Percentiles rank a stretch among this genome's conserved stretches.
phyloP scores from a whole-genome alignment of 1,284 basidiomycete genomes.

The Boletus semigastroideus region DNA sequence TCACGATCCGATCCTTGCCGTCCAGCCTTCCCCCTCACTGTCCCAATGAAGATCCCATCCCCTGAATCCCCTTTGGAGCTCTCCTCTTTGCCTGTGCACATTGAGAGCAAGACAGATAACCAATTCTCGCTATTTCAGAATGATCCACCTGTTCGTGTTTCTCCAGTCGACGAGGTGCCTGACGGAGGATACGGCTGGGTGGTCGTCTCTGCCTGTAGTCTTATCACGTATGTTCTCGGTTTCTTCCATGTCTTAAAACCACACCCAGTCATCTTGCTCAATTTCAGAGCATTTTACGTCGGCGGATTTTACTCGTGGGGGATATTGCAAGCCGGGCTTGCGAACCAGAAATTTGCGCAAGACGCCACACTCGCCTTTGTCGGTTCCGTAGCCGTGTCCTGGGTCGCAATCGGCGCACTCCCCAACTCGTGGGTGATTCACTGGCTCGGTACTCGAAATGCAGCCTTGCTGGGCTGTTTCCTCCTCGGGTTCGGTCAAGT shows the following conservation, averaged over 20 bases:
- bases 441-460: conserved; percentile 25
- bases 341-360: conserved; percentile 21
- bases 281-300: conserved; percentile 22
- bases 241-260: not conserved
- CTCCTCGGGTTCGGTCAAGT: conserved; percentile 29
- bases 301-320: conserved; percentile 34
- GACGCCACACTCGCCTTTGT: conserved; percentile 33
- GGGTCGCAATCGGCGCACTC: conserved; percentile 30
- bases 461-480: conserved; percentile 25
- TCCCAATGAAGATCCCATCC: not conserved
- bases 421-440: conserved; percentile 31
- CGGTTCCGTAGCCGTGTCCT: conserved; percentile 30
- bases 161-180: conserved; percentile 10
- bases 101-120: not conserved
- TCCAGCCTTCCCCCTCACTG: not conserved
- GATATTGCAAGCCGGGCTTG: conserved; percentile 29
- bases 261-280: not conserved
- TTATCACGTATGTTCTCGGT: conserved; percentile 21
- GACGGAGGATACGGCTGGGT: conserved; percentile 28
- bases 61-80: not conserved
- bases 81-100: not conserved
- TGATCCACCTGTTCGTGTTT: not conserved
- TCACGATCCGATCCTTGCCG: not conserved
- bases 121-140: not conserved
- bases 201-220: conserved; percentile 18